Conservation (phyloP, 257 asterid genomes). For the Plectranthus barbatus region DNA sequence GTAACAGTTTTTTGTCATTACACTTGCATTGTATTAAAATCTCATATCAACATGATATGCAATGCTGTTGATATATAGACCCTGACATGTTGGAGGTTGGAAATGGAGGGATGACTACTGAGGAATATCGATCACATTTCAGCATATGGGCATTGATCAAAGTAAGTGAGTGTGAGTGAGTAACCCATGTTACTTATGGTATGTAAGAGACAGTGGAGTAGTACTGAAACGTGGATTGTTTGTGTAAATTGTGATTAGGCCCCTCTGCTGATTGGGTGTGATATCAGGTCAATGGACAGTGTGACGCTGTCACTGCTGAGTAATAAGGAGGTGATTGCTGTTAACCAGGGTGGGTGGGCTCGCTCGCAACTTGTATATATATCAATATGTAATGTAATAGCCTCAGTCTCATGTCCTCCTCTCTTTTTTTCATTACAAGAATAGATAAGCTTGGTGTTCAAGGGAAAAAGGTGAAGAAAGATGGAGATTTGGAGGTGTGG, state of each 20-base stretch:
- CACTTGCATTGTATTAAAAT: too few species aligned
- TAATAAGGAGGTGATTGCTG: conserved; percentile 75
- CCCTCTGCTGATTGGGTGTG: conserved; percentile 87
- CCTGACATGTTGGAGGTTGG: conserved; percentile 99
- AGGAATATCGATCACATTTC: conserved; percentile 87
- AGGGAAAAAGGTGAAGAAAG: conserved; percentile 55
- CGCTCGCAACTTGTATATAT: neutral
- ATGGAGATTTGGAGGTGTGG: conserved; percentile 87
- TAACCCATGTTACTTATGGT: too few species aligned
- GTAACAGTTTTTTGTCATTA: conserved; percentile 15
- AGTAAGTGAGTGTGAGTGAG: too few species aligned
- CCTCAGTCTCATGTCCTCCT: neutral
- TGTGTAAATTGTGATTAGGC: conserved; percentile 38
- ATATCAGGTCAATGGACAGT: conserved; percentile 55
- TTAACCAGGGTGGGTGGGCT: conserved; percentile 66
- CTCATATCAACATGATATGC: neutral
- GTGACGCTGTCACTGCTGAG: conserved; percentile 38
- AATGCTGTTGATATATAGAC: conserved; percentile 54
- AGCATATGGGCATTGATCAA: conserved; percentile 92
- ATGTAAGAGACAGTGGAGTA: too few species aligned
- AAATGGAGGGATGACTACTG: conserved; percentile 73
- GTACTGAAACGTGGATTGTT: neutral
- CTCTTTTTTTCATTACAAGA: neutral
- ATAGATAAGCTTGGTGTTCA: conserved; percentile 66
- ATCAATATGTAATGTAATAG: too few species aligned